Evolutionary conservation across 2,329 filamentous ascomycete genomes (phyloP).

Genomic region (Helotiales sp.): DNA sequence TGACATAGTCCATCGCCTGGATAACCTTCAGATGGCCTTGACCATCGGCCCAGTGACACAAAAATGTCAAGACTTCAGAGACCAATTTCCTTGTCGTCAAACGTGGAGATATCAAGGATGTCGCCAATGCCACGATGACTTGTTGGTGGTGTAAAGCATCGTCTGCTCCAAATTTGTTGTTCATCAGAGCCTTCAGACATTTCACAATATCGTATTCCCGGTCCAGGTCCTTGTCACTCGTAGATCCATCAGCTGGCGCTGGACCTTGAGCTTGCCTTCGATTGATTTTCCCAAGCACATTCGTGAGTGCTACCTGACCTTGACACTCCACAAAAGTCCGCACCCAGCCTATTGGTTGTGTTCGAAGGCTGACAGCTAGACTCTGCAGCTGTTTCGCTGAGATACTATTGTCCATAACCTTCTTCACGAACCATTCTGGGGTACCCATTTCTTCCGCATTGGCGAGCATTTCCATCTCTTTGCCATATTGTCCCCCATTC

Average conservation of each 20-base stretch:
- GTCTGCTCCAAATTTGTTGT: conserved; percentile 98
- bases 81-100: conserved; percentile 92
- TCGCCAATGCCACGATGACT: conserved; percentile 83
- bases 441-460: conserved; percentile 92
- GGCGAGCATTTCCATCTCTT: conserved; percentile 65
- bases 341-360: conserved; percentile 97
- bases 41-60: conserved; percentile 91
- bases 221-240: conserved; percentile 68
- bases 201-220: conserved; percentile 94
- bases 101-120: conserved; percentile 82
- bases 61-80: conserved; percentile 92
- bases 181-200: conserved; percentile 95
- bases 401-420: conserved; percentile 93
- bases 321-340: conserved; percentile 96
- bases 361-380: conserved; percentile 89
- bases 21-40: conserved; percentile 92
- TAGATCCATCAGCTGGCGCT: conserved; percentile 49
- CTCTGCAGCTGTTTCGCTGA: conserved; percentile 89
- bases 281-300: conserved; percentile 91
- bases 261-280: conserved; percentile 74
- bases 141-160: conserved; percentile 89
- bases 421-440: conserved; percentile 97
- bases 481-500: conserved; percentile 58
- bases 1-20: conserved; percentile 89
- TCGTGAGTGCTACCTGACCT: conserved; percentile 93